phyloP scores from a whole-genome alignment of 1,284 basidiomycete species.

The Apiotrichum mycotoxinovorans region DNA sequence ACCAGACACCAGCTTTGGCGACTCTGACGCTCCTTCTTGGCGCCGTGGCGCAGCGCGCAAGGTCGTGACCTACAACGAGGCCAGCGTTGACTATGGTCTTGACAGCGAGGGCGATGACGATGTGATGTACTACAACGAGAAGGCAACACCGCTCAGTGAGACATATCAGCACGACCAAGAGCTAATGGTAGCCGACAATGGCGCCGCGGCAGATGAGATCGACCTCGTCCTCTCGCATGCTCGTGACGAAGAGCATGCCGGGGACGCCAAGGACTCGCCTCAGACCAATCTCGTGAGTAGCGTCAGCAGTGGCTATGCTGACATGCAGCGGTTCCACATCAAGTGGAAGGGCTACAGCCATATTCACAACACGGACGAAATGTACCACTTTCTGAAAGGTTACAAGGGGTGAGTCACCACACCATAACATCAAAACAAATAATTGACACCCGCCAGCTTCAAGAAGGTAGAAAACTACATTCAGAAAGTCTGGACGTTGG shows the following conservation, averaged over 20 bases:
- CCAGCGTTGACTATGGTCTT: conserved; percentile 53
- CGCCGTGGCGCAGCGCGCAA: conserved; percentile 75
- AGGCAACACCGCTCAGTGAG: conserved; percentile 26
- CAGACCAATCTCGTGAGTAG: conserved; percentile 74
- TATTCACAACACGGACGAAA: conserved; percentile 94
- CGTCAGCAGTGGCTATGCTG: neutral
- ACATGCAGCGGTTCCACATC: conserved; percentile 78
- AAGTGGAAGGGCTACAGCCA: conserved; percentile 95
- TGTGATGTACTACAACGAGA: conserved; percentile 64
- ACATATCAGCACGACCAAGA: neutral
- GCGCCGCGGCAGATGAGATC: conserved; percentile 64
- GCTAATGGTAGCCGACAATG: conserved; percentile 17
- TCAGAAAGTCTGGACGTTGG: conserved; percentile 67
- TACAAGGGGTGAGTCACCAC: conserved; percentile 59
- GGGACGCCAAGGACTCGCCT: conserved; percentile 74
- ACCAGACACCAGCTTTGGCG: conserved; percentile 37
- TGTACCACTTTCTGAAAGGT: conserved; percentile 76
- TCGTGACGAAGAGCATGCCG: conserved; percentile 72
- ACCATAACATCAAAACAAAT: neutral
- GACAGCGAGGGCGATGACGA: conserved; percentile 71
- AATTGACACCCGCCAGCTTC: conserved; percentile 72
- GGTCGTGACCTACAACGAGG: conserved; percentile 69
- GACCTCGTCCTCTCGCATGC: conserved; percentile 77
- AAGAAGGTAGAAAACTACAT: conserved; percentile 99
- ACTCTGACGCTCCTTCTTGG: conserved; percentile 59